Percentiles rank a stretch among this genome's conserved stretches.
Conservation (phyloP, 257 asterid genomes). For the Solanum etuberosum region DNA sequence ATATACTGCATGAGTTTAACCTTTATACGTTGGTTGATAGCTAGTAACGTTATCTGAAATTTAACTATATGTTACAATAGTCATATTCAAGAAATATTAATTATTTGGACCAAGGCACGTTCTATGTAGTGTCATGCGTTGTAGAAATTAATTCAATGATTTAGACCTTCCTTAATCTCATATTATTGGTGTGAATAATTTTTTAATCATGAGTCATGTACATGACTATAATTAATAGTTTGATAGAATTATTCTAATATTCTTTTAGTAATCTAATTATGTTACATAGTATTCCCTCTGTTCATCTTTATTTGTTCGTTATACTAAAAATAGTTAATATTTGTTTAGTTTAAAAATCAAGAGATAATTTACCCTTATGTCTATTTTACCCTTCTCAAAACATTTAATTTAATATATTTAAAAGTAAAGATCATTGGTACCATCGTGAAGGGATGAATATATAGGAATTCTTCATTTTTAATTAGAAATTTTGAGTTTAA, state of each 20-base stretch:
- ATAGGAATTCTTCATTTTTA: too few species aligned
- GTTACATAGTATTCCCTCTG: too few species aligned
- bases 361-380: not conserved
- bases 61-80: not conserved
- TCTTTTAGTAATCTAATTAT: not conserved
- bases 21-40: not conserved
- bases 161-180: not conserved
- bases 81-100: not conserved
- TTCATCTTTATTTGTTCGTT: rapidly evolving
- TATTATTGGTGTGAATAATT: not conserved
- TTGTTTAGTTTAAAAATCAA: too few species aligned
- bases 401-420: too few species aligned
- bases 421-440: not conserved
- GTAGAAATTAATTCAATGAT: not conserved
- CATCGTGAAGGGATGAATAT: not conserved
- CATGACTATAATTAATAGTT: not conserved
- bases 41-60: too few species aligned
- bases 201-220: not conserved
- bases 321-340: too few species aligned
- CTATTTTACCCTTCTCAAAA: too few species aligned
- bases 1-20: too few species aligned
- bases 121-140: not conserved
- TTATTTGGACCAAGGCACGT: not conserved
- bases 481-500: rapidly evolving
- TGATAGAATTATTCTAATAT: not conserved